Percentiles rank a stretch among this genome's conserved stretches.
Conservation (phyloP, 2,329 filamentous ascomycete species). For the Dactylellina drechsleri region DNA sequence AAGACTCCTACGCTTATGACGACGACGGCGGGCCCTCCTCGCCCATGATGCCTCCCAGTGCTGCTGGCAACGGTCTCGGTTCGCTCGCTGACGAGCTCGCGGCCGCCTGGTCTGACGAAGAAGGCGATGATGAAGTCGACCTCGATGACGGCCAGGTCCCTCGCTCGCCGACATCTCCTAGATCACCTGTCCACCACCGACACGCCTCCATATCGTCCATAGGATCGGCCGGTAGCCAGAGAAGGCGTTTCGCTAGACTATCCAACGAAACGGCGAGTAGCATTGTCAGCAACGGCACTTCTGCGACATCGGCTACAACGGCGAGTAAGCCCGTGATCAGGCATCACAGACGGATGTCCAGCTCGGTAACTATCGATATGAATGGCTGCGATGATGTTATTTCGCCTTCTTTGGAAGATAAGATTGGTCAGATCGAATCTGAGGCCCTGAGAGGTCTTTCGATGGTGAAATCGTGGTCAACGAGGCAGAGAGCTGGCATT, state of each 20-base stretch:
- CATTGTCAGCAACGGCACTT: conserved; percentile 49
- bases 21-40: conserved; percentile 48
- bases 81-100: conserved; percentile 84
- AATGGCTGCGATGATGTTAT: conserved; percentile 63
- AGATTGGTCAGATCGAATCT: conserved; percentile 76
- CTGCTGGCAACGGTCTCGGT: conserved; percentile 67
- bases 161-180: conserved; percentile 47
- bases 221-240: conserved; percentile 45
- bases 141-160: conserved; percentile 38
- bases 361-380: conserved; percentile 46
- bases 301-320: conserved; percentile 37
- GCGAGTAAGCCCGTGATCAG: conserved; percentile 44
- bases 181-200: conserved; percentile 41
- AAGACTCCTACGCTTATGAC: conserved; percentile 47
- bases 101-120: conserved; percentile 72
- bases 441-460: conserved; percentile 51
- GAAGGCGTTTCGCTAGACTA: conserved; percentile 47
- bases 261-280: conserved; percentile 52
- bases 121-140: conserved; percentile 43
- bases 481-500: conserved; percentile 45
- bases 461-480: conserved; percentile 53
- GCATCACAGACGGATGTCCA: conserved; percentile 49
- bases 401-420: conserved; percentile 72
- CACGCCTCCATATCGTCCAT: conserved; percentile 52
- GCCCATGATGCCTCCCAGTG: conserved; percentile 33